Conservation (phyloP, 192 early-diverging fungal species). For the Backusella westeae region DNA sequence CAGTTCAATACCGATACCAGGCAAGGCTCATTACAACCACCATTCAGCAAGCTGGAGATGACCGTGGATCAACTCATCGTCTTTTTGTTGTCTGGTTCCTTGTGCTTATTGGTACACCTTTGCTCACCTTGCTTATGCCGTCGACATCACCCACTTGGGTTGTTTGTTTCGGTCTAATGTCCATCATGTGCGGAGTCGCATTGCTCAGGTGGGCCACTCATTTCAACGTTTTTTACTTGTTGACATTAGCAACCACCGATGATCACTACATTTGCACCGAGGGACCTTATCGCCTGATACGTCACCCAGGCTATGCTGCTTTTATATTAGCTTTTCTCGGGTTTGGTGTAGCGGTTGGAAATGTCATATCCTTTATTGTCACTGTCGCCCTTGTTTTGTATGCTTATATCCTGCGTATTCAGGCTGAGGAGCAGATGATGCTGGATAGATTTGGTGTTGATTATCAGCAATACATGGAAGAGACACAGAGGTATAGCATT, state of each 20-base stretch:
- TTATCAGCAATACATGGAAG: slow-evolving; percentile 33
- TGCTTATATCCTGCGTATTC: slow-evolving; percentile 24
- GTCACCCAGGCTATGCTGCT: slow-evolving; percentile 33
- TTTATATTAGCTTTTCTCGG: slow-evolving; percentile 28
- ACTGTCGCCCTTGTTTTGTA: slow-evolving; percentile 8
- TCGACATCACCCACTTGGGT: neutral
- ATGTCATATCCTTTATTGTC: slow-evolving; percentile 8
- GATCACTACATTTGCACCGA: slow-evolving; percentile 27
- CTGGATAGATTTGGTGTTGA: slow-evolving; percentile 32
- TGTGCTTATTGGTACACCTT: neutral
- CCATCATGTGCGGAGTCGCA: slow-evolving; percentile 20
- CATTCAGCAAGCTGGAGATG: slow-evolving; percentile 21
- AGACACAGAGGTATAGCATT: slow-evolving; percentile 9
- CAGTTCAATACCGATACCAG: neutral
- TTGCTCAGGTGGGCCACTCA: slow-evolving; percentile 26
- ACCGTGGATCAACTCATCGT: slow-evolving; percentile 12
- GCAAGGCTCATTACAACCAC: neutral
- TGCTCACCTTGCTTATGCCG: neutral
- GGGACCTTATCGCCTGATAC: slow-evolving; percentile 33
- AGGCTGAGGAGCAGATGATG: slow-evolving; percentile 30
- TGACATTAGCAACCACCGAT: slow-evolving; percentile 20
- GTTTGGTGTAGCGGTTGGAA: slow-evolving; percentile 21
- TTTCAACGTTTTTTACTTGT: slow-evolving; percentile 32
- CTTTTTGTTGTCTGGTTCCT: neutral
- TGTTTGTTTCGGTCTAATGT: slow-evolving; percentile 24